Evolutionary conservation across 192 early-diverging fungal genomes (phyloP).

Genomic region (Allomyces arbusculus): DNA sequence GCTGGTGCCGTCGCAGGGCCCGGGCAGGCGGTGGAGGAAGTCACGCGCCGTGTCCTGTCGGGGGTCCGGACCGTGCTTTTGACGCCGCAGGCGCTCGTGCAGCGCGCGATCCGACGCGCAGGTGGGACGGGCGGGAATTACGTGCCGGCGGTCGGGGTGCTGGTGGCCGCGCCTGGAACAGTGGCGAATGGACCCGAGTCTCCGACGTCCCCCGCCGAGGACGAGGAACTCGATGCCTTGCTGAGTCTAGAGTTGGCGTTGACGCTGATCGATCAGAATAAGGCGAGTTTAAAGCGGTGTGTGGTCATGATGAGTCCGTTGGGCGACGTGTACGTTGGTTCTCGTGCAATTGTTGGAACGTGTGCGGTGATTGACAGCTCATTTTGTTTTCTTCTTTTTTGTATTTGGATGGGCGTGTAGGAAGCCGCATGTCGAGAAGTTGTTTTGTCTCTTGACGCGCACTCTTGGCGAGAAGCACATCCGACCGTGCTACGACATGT

Average conservation of each 20-base stretch:
- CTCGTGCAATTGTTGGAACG: not conserved
- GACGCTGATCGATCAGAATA: slow-evolving; percentile 72
- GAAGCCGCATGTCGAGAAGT: slow-evolving; percentile 47
- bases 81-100: not conserved
- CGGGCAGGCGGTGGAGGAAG: too few relatives aligned
- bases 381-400: too few relatives aligned
- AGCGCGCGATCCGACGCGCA: not conserved
- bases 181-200: too few relatives aligned
- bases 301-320: not conserved
- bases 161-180: too few relatives aligned
- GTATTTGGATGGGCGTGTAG: slow-evolving; percentile 19
- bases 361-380: not conserved
- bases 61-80: not conserved
- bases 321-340: not conserved
- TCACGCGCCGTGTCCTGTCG: not conserved
- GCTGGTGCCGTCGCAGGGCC: too few relatives aligned
- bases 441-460: slow-evolving; percentile 55
- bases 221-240: slow-evolving; percentile 34
- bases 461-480: slow-evolving; percentile 54
- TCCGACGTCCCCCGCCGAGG: slow-evolving; percentile 4
- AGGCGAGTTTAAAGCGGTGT: slow-evolving; percentile 23
- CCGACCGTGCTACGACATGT: slow-evolving; percentile 41
- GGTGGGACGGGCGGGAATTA: too few relatives aligned
- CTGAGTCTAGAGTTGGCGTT: slow-evolving; percentile 64
- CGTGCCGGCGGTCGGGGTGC: too few relatives aligned